Evolutionary conservation across 2,329 filamentous ascomycete genomes (phyloP).

Genomic region (Microascus cirrosus): DNA sequence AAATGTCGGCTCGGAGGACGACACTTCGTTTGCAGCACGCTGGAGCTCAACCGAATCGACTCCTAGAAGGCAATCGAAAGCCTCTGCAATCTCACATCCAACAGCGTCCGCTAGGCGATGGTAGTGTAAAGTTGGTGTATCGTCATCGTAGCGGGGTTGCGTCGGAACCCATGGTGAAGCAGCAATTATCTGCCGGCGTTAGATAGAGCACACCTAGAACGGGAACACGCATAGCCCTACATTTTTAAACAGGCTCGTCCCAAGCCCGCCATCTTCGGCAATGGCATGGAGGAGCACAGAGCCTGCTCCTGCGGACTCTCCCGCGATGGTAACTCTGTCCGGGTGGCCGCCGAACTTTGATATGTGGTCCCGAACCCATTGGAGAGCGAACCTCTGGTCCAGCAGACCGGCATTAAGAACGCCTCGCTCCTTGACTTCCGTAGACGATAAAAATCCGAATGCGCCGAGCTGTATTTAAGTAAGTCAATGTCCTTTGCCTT

Average conservation of each 20-base stretch:
- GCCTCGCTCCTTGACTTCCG: constrained; percentile 3
- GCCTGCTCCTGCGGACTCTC: constrained; percentile 42
- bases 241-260: constrained; percentile 32
- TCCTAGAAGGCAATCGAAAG: constrained; percentile 21
- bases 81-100: neutral
- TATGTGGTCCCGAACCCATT: constrained; percentile 42
- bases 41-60: constrained; percentile 21
- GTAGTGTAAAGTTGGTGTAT: constrained; percentile 18
- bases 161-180: constrained; percentile 39
- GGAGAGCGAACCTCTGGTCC: constrained; percentile 37
- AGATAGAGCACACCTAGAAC: no score
- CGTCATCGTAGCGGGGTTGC: constrained; percentile 30
- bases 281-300: constrained; percentile 33
- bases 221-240: constrained; percentile 4
- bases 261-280: constrained; percentile 26
- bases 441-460: no score
- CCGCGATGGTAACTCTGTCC: constrained; percentile 38
- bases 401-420: constrained; percentile 38
- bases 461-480: no score
- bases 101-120: no score
- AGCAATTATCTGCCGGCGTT: constrained; percentile 12
- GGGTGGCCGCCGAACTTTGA: constrained; percentile 40
- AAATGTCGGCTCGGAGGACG: constrained; percentile 6
- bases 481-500: no score
- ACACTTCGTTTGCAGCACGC: constrained; percentile 20